These are phyloP conservation scores for Boletus patriciae DNA, from an alignment of 768 basidiomycete species.

Conservation along the genomic window DNA sequence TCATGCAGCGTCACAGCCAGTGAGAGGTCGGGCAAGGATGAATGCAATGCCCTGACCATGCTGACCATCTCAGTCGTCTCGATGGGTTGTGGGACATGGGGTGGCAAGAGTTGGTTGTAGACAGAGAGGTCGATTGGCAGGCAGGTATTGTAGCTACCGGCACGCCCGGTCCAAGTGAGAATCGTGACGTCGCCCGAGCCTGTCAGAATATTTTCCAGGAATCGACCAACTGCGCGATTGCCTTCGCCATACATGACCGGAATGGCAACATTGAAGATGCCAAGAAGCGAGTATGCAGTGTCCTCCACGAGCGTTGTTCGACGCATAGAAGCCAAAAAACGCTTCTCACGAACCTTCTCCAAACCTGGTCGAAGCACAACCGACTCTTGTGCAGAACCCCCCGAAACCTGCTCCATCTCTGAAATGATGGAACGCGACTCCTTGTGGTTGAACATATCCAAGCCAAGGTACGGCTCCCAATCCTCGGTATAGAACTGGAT, in stretches of 20 bases:
- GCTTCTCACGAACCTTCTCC: conserved; percentile 8
- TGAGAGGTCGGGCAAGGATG: too few relatives aligned
- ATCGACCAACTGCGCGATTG: neutral
- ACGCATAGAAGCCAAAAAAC: neutral
- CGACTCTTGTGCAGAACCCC: neutral
- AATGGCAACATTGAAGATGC: conserved; percentile 6
- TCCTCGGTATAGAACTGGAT: conserved; percentile 13
- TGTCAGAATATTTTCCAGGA: conserved; percentile 4
- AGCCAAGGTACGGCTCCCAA: conserved; percentile 8
- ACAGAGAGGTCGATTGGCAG: too few relatives aligned
- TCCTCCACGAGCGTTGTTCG: conserved; percentile 5
- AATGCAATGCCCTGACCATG: too few relatives aligned
- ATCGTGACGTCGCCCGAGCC: too few relatives aligned
- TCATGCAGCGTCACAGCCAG: too few relatives aligned
- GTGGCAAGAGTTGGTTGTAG: too few relatives aligned
- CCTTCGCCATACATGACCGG: conserved; percentile 12
- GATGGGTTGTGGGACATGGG: too few relatives aligned
- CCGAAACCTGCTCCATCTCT: conserved; percentile 1
- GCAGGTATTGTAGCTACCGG: too few relatives aligned
- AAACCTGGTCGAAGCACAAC: neutral
- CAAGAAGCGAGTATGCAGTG: conserved; percentile 9
- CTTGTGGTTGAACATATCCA: conserved; percentile 6
- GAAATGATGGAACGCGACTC: neutral
- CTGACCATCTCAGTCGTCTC: too few relatives aligned
- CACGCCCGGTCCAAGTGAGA: too few relatives aligned